Base-by-base conservation (phyloP, 2,329 filamentous ascomycete species). In the Aspergillus hiratsukae region DNA sequence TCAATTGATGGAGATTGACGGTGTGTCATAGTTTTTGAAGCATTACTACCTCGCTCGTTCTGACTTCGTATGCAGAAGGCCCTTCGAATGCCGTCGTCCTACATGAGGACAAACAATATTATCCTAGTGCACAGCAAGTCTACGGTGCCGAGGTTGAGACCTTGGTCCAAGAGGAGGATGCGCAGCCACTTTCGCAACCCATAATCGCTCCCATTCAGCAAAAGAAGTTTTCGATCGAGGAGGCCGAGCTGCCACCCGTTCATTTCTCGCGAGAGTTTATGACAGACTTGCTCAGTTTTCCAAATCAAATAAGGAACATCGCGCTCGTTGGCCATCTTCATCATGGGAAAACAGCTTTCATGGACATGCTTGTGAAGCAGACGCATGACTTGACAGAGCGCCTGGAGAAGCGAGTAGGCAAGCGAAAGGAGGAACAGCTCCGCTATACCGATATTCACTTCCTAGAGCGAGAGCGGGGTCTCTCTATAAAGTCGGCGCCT, bases 71-170 rank as follows among this genome's bases (percentile, higher is more conserved):
- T 54, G 85, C 91, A 73, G 88, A 92, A 50, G 91, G 89, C 14
- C 90, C 93, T 3, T 97, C 92, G 4, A 99, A 97, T 74, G 93
- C 94, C 52, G 91, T 99, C n/a, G 84, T 99, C 56, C 83, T 99
- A 48, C 94, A 99, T 77, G 94, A 99, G 80, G 94, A 99, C 78
- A 99, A 99, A 75, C 94, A 97, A 73, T 99, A 99, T 76, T 99
- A 99, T 72, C 94, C 94, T 29, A 96, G 92, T n/a, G 94, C 94
- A 55, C 87, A 93, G 70, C 94, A 99, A 74, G 87, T 96, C 45
- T 99, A 97, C 72, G 94, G 94, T 52, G 83, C 87, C 66, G 92
- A 94, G 76, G 94, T 99, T 66, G 94, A 99, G 77, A 94, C 93
- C 1, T 78, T 96, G 74, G 93, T 99, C 40, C 90, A 97, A 70